Percentiles rank a stretch among this genome's conserved stretches.
Evolutionary conservation across 2,329 filamentous ascomycete genomes (phyloP).

Genomic region (Fusarium sp.): DNA sequence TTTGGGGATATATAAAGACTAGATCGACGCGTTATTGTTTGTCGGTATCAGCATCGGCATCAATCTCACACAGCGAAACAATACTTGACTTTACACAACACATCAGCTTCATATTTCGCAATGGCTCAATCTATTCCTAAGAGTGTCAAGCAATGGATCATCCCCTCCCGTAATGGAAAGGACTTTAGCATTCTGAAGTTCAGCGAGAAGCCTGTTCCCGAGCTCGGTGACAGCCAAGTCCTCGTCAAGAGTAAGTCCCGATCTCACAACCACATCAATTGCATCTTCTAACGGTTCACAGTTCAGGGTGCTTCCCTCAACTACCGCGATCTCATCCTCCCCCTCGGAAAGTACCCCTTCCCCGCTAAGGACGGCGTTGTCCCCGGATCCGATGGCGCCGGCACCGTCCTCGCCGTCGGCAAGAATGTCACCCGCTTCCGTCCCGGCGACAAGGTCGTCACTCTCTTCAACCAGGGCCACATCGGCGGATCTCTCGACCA

Average conservation of each 20-base stretch:
- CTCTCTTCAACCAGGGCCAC: slow-evolving; percentile 72
- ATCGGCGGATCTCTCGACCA: slow-evolving; percentile 58
- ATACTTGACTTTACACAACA: neutral
- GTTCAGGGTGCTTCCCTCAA: slow-evolving; percentile 66
- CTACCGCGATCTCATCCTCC: slow-evolving; percentile 66
- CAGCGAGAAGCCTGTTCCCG: slow-evolving; percentile 67
- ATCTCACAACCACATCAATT: neutral
- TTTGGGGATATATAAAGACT: slow-evolving; percentile 15
- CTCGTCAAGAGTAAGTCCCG: slow-evolving; percentile 68
- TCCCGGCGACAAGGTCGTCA: slow-evolving; percentile 66
- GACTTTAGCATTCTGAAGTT: slow-evolving; percentile 71
- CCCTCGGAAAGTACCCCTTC: slow-evolving; percentile 62
- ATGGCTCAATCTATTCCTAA: slow-evolving; percentile 49
- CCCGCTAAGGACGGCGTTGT: slow-evolving; percentile 58
- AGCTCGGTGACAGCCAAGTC: slow-evolving; percentile 77
- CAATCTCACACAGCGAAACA: neutral
- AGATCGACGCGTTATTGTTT: neutral
- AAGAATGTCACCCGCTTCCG: slow-evolving; percentile 61
- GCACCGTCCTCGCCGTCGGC: slow-evolving; percentile 65
- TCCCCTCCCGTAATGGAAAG: slow-evolving; percentile 56
- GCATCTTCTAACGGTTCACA: slow-evolving; percentile 34
- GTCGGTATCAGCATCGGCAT: neutral
- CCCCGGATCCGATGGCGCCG: slow-evolving; percentile 66
- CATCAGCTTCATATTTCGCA: neutral
- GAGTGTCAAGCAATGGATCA: slow-evolving; percentile 69